Evolutionary conservation across 257 asterid species (phyloP).

Genomic region (Rauvolfia tetraphylla): DNA sequence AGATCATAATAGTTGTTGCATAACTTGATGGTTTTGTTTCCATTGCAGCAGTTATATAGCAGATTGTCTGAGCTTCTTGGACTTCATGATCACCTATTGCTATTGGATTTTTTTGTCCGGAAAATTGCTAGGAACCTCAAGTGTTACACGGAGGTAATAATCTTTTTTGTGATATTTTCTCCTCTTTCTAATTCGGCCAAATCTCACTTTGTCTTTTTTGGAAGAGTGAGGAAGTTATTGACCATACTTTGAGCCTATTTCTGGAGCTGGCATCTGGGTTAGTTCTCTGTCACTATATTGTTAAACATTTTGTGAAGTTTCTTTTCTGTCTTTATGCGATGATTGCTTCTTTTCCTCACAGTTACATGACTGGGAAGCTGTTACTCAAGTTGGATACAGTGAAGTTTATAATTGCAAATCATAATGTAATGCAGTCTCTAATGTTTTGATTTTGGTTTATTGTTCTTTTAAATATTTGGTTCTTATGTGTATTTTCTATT

Average conservation of each 20-base stretch:
- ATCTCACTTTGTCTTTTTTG: constrained; percentile 24
- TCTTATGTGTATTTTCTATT: not conserved
- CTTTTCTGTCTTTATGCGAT: not conserved
- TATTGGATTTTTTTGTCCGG: constrained; percentile 73
- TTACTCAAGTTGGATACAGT: constrained; percentile 91
- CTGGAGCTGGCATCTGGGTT: constrained; percentile 97
- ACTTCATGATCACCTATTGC: constrained; percentile 85
- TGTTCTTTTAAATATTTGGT: constrained; percentile 7
- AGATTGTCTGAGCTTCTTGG: constrained; percentile 95
- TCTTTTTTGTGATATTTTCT: not conserved
- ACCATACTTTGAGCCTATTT: constrained; percentile 84
- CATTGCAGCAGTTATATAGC: constrained; percentile 92
- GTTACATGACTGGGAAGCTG: constrained; percentile 94
- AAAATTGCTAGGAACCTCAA: constrained; percentile 91
- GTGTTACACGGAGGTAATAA: constrained; percentile 75
- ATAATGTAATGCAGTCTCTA: constrained; percentile 50
- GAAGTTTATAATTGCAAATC: constrained; percentile 79
- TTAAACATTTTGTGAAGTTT: not conserved
- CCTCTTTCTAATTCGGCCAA: constrained; percentile 6
- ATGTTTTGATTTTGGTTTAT: constrained; percentile 12
- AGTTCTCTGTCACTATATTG: constrained; percentile 25
- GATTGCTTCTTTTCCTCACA: constrained; percentile 32
- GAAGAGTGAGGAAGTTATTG: constrained; percentile 88
- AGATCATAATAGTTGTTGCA: constrained; percentile 16
- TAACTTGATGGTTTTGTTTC: constrained; percentile 21